These are phyloP conservation scores for Stipa capillata DNA, from an alignment of 176 grass and related monocot species.

Conservation along the genomic window DNA sequence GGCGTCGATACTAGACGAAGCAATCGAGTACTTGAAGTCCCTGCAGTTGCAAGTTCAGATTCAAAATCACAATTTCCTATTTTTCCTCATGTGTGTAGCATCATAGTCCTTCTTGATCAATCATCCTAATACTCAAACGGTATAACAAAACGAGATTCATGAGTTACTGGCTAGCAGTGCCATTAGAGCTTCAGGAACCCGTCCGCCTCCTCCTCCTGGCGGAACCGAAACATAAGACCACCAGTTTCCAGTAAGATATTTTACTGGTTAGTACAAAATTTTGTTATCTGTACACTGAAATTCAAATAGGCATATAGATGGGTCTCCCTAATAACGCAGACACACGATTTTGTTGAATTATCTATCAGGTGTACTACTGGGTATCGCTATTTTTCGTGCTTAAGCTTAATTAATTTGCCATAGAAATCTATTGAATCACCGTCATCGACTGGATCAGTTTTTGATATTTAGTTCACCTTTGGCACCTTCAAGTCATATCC, in stretches of 20 bases:
- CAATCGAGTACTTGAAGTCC: too few species aligned
- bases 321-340: not conserved
- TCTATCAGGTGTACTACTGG: not conserved
- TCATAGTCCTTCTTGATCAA: too few species aligned
- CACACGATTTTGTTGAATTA: not conserved
- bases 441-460: not conserved
- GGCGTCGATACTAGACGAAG: too few species aligned
- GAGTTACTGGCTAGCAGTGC: not conserved
- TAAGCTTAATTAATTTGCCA: not conserved
- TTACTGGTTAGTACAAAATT: slow-evolving; percentile 1
- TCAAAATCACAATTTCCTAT: too few species aligned
- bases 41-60: too few species aligned
- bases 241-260: not conserved
- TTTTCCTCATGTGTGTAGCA: too few species aligned
- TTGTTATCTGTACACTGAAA: not conserved
- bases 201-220: not conserved
- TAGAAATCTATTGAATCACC: not conserved
- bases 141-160: slow-evolving; percentile 21
- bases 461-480: not conserved
- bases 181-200: slow-evolving; percentile 4
- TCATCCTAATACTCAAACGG: too few species aligned
- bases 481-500: not conserved
- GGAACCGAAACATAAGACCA: slow-evolving; percentile 21
- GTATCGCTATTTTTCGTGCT: not conserved
- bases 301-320: not conserved